Evolutionary conservation across 257 asterid genomes (phyloP).

Genomic region (Apocynum venetum): DNA sequence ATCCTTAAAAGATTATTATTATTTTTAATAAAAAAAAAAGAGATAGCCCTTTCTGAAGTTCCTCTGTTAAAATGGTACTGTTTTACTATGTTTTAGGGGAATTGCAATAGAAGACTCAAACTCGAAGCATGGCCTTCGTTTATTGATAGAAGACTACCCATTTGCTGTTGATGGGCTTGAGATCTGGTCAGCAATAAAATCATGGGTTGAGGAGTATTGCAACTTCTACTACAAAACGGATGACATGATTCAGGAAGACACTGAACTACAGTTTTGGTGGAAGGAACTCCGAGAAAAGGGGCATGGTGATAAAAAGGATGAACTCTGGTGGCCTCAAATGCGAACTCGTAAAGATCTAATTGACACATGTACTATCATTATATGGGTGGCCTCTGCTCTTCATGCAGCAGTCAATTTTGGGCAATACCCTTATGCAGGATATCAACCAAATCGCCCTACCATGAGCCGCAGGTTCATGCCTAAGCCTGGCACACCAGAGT

Average conservation of each 20-base stretch:
- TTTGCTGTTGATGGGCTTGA: conserved; percentile 79
- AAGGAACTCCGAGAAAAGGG: conserved; percentile 61
- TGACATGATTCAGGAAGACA: conserved; percentile 35
- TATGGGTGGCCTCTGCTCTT: conserved; percentile 80
- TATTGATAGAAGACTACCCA: conserved; percentile 68
- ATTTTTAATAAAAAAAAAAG: background rate
- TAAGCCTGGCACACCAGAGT: conserved; percentile 44
- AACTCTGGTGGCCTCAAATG: conserved; percentile 80
- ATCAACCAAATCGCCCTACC: conserved; percentile 60
- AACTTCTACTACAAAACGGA: conserved; percentile 51
- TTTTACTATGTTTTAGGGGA: conserved; percentile 36
- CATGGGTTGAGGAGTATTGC: conserved; percentile 72
- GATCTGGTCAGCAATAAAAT: conserved; percentile 71
- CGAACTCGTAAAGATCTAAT: conserved; percentile 43
- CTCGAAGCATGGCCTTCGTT: conserved; percentile 54
- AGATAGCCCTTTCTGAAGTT: background rate
- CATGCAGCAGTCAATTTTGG: conserved; percentile 76
- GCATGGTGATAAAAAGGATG: conserved; percentile 65
- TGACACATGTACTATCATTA: conserved; percentile 58
- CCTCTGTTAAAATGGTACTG: conserved; percentile 1
- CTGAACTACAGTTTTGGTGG: conserved; percentile 82
- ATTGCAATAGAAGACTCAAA: conserved; percentile 54
- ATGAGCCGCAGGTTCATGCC: conserved; percentile 69
- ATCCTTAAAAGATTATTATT: background rate
- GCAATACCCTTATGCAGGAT: conserved; percentile 67